Conservation (phyloP, 2,329 filamentous ascomycete species). For the Arthrobotrys sinensis region DNA sequence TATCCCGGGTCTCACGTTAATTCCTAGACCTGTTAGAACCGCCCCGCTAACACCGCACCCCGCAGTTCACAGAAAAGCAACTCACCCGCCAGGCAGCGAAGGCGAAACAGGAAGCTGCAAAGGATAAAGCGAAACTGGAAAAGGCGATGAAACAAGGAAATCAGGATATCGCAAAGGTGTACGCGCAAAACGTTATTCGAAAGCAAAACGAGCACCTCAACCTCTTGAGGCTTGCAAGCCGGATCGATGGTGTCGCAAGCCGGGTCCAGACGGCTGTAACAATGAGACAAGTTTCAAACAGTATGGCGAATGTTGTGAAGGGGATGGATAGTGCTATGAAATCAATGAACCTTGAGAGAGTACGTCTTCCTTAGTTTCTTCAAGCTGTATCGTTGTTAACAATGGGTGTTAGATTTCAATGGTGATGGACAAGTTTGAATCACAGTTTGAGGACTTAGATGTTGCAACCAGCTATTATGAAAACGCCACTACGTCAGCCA, state of each 20-base stretch:
- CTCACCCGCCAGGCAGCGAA: slow-evolving; percentile 76
- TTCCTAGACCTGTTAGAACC: slow-evolving; percentile 3
- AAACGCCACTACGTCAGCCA: slow-evolving; percentile 85
- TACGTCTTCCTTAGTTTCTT: slow-evolving; percentile 65
- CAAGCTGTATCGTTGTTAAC: background rate
- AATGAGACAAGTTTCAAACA: slow-evolving; percentile 75
- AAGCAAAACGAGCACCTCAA: slow-evolving; percentile 77
- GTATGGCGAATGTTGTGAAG: slow-evolving; percentile 76
- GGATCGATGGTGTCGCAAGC: slow-evolving; percentile 75
- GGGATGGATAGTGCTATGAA: slow-evolving; percentile 77
- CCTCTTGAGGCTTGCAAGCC: slow-evolving; percentile 72
- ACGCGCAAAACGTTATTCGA: slow-evolving; percentile 76
- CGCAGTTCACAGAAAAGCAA: slow-evolving; percentile 76
- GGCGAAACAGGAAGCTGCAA: slow-evolving; percentile 75
- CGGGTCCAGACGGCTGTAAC: slow-evolving; percentile 77
- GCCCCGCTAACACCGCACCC: slow-evolving; percentile 42
- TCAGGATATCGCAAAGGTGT: slow-evolving; percentile 75
- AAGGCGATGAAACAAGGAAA: slow-evolving; percentile 75
- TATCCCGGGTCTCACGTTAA: slow-evolving; percentile 7
- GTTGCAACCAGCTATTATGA: slow-evolving; percentile 78
- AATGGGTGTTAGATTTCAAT: slow-evolving; percentile 72
- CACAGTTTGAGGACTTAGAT: slow-evolving; percentile 72
- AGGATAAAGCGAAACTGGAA: slow-evolving; percentile 74
- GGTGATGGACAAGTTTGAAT: slow-evolving; percentile 78
- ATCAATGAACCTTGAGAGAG: slow-evolving; percentile 76